Evolutionary conservation across 2,329 filamentous ascomycete species (phyloP).

Genomic region (Pyricularia pennisetigena): DNA sequence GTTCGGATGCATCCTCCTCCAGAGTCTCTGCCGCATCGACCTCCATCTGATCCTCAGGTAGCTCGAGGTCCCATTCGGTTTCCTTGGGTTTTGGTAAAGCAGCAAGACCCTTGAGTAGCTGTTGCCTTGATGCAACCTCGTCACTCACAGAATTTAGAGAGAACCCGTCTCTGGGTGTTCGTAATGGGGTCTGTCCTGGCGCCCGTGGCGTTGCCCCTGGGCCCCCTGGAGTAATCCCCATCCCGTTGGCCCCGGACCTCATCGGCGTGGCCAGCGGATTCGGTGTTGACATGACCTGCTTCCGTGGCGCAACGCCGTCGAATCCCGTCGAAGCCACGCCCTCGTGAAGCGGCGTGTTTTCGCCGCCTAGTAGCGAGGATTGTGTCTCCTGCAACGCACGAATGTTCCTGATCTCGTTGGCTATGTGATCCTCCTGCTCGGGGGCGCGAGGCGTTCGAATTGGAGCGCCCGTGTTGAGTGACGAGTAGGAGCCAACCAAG

Average conservation of each 20-base stretch:
- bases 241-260: slow-evolving; percentile 49
- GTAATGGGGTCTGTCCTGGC: slow-evolving; percentile 67
- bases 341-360: slow-evolving; percentile 83
- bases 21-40: slow-evolving; percentile 34
- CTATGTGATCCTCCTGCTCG: slow-evolving; percentile 87
- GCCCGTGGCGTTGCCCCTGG: slow-evolving; percentile 67
- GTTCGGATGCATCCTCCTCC: slow-evolving; percentile 57
- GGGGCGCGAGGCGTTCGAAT: slow-evolving; percentile 88
- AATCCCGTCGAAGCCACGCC: slow-evolving; percentile 78
- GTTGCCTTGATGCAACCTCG: slow-evolving; percentile 54
- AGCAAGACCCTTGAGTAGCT: slow-evolving; percentile 64
- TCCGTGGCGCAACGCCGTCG: slow-evolving; percentile 71
- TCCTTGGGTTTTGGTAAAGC: slow-evolving; percentile 88
- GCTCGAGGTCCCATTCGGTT: slow-evolving; percentile 85
- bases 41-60: slow-evolving; percentile 74
- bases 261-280: slow-evolving; percentile 93
- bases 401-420: slow-evolving; percentile 94
- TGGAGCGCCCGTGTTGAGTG: slow-evolving; percentile 70
- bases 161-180: slow-evolving; percentile 82
- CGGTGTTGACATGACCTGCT: slow-evolving; percentile 76
- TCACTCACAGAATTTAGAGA: slow-evolving; percentile 66
- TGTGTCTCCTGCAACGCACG: slow-evolving; percentile 86
- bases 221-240: slow-evolving; percentile 57
- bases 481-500: slow-evolving; percentile 69
- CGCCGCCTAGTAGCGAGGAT: slow-evolving; percentile 84